A percentile compares a stretch with the other conserved stretches of the same genome.
Evolutionary conservation across 192 early-diverging fungal species (phyloP).

Genomic region (Umbelopsis vinacea): DNA sequence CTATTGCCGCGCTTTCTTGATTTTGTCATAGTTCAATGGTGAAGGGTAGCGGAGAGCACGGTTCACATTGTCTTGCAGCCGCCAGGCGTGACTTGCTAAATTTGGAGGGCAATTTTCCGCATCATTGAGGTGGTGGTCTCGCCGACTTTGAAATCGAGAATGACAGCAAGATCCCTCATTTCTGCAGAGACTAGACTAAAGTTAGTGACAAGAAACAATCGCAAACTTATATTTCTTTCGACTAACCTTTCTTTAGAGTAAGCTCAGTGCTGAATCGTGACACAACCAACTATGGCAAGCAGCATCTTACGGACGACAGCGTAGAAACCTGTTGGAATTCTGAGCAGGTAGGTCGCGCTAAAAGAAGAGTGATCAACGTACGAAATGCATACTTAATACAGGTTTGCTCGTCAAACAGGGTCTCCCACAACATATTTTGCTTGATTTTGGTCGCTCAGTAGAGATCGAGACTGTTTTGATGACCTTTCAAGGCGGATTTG

Average conservation of each 20-base stretch:
- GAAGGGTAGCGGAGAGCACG: not conserved
- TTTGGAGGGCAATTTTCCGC: not conserved
- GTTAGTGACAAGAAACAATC: constrained; percentile 16
- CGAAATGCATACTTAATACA: not conserved
- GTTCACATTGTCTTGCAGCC: not conserved
- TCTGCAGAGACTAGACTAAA: constrained; percentile 46
- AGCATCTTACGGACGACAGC: constrained; percentile 76
- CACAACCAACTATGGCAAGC: constrained; percentile 75
- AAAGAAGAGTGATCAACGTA: not conserved
- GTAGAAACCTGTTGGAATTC: constrained; percentile 96
- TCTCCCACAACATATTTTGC: constrained; percentile 71
- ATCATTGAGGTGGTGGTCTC: not conserved
- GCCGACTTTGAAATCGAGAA: not conserved
- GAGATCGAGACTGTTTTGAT: constrained; percentile 46
- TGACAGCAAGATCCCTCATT: constrained; percentile 24
- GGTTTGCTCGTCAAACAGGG: constrained; percentile 46
- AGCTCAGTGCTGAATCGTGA: constrained; percentile 90
- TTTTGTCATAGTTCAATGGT: not conserved
- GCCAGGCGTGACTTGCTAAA: constrained; percentile 4
- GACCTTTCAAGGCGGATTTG: constrained; percentile 91
- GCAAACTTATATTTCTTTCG: not conserved
- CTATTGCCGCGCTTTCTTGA: constrained; percentile 4
- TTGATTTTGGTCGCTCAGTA: constrained; percentile 67
- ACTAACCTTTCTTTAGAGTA: constrained; percentile 56
- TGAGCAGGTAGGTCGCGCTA: constrained; percentile 61